Base-by-base conservation (phyloP, 1,139 yeast genomes). In the Zhuliangozyma blackwelliae region DNA sequence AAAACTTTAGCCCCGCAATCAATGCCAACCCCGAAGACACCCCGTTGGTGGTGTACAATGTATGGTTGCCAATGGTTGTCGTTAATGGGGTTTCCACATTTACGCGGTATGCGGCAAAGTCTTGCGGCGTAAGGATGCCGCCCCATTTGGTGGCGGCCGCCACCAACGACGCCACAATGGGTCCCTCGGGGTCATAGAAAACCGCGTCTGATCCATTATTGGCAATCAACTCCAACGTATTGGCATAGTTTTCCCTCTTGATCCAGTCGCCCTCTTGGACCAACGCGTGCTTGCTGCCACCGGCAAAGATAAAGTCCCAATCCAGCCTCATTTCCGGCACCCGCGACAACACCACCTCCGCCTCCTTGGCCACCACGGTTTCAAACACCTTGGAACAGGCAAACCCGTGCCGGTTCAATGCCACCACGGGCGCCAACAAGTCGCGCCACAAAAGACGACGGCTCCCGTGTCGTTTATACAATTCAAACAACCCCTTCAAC, bases 11-110 rank as follows among this genome's bases (percentile, higher is more conserved):
- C 0, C 95, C 97, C 1, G 90, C 74, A 10, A 85, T 50, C 36
- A 92, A 62, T 0, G 95, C 94, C 5, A 92, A 75, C 0, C 98
- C 98, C 2, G 90, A 77, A 3, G 94, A 80, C 0, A 90, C 79
- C 1, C 96, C 95, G 29, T 71, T 71, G n/a, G 87, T 65, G 0
- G 95, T 82, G 46, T 70, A 68, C 1, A 89, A 75, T 16, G 77
- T 77, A 34, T 61, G 57, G 26, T 73, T 75, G 31, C 68, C 61
- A 50, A 74, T 64, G 28, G 61, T 27, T 3, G 77, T 59, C 5
- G 54, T 50, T 22, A 88, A 54, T 0, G 97, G 87, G 10, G 67
- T 60, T 25, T 75, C 73, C 2, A 82, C 70, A 3, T 63, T 63
- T 1, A 76, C 83, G 3, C 65, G 44, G 59, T 90, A 92, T 28